Evolutionary conservation across 1,139 yeast genomes (phyloP).

Genomic region (Komagataea norvegica): DNA sequence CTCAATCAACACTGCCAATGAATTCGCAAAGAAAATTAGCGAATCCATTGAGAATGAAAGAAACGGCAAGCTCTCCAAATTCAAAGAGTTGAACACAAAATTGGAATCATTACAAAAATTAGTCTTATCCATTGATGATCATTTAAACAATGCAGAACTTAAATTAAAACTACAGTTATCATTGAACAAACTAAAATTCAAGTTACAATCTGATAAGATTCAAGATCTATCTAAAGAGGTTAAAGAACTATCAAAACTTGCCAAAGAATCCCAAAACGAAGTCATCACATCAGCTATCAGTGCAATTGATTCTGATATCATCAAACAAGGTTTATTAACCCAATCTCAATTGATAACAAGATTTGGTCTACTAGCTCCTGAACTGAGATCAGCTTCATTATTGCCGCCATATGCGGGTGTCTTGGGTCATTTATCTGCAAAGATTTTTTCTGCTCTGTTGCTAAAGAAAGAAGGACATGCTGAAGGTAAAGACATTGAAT

Average conservation of each 20-base stretch:
- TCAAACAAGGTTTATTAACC: conserved; percentile 50
- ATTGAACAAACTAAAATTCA: conserved; percentile 47
- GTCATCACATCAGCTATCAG: conserved; percentile 25
- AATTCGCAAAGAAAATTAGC: conserved; percentile 60
- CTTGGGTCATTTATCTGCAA: conserved; percentile 83
- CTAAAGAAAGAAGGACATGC: conserved; percentile 59
- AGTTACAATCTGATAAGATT: conserved; percentile 33
- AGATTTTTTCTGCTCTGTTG: conserved; percentile 69
- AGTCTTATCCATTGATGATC: conserved; percentile 53
- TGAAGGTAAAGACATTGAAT: conserved; percentile 80
- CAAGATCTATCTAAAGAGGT: conserved; percentile 41
- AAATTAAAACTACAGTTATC: conserved; percentile 56
- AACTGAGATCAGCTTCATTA: conserved; percentile 81
- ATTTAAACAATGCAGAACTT: conserved; percentile 51
- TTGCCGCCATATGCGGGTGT: conserved; percentile 95
- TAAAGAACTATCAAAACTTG: conserved; percentile 42
- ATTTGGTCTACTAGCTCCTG: conserved; percentile 77
- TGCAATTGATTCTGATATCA: conserved; percentile 47
- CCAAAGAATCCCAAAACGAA: conserved; percentile 41
- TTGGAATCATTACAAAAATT: conserved; percentile 56
- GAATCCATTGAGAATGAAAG: conserved; percentile 76
- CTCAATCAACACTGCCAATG: conserved; percentile 66
- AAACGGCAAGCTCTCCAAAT: conserved; percentile 68
- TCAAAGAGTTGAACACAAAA: conserved; percentile 55
- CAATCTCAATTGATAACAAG: conserved; percentile 32